Percentiles rank a stretch among this genome's conserved stretches.
Evolutionary conservation across 1,139 yeast species (phyloP).

Genomic region (Hanseniaspora gamundiae): DNA sequence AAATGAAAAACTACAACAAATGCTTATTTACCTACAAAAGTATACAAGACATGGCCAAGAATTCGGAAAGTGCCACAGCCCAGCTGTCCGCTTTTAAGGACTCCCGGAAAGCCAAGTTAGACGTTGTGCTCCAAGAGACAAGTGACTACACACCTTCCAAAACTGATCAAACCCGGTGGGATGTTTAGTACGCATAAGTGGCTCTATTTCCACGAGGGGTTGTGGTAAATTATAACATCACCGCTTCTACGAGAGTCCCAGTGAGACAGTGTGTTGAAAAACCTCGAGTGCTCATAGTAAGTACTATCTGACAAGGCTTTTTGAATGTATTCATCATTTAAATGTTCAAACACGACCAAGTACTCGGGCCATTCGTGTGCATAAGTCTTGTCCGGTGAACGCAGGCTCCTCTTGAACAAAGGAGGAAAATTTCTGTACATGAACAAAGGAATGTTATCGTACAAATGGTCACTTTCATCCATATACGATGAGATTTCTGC

Average conservation of each 20-base stretch:
- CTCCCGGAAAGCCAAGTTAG: slow-evolving; percentile 3
- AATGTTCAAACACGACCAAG: slow-evolving; percentile 57
- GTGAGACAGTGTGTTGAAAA: slow-evolving; percentile 72
- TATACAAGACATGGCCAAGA: slow-evolving; percentile 18
- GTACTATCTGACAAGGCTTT: slow-evolving; percentile 29
- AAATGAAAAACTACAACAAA: slow-evolving; percentile 14
- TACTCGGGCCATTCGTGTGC: slow-evolving; percentile 57
- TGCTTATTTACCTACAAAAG: not conserved
- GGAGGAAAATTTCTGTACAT: slow-evolving; percentile 35
- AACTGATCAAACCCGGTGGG: slow-evolving; percentile 14
- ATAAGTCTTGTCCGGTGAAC: slow-evolving; percentile 20
- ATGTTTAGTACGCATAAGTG: slow-evolving; percentile 6
- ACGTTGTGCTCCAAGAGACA: not conserved
- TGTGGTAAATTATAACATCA: slow-evolving; percentile 51
- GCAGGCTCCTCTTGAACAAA: slow-evolving; percentile 14
- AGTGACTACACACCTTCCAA: not conserved
- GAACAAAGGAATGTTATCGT: slow-evolving; percentile 49
- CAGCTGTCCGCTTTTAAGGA: slow-evolving; percentile 2
- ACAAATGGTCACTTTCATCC: slow-evolving; percentile 83
- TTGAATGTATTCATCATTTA: slow-evolving; percentile 34
- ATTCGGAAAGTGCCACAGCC: slow-evolving; percentile 9
- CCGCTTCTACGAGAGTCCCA: slow-evolving; percentile 82
- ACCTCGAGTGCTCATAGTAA: slow-evolving; percentile 38
- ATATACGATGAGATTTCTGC: slow-evolving; percentile 35
- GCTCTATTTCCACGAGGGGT: slow-evolving; percentile 22